phyloP scores from a whole-genome alignment of 306 rosid species.

The Boehmeria nivea region DNA sequence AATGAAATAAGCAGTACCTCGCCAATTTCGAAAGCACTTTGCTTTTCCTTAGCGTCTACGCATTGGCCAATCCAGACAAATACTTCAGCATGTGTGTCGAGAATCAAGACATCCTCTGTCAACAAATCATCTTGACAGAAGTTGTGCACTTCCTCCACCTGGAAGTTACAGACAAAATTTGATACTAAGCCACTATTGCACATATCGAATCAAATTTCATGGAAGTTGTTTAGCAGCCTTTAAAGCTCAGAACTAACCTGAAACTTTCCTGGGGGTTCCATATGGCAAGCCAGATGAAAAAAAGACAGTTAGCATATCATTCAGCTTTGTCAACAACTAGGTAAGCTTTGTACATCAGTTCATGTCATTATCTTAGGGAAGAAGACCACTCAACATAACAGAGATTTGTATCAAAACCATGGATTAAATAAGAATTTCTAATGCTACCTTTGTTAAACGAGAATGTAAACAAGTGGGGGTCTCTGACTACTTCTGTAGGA shows the following conservation, averaged over 20 bases:
- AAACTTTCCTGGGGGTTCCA: constrained; percentile 73
- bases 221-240: constrained; percentile 11
- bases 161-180: constrained; percentile 24
- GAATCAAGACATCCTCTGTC: constrained; percentile 88
- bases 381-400: no score
- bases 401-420: not conserved
- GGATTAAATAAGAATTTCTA: not conserved
- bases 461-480: constrained; percentile 83
- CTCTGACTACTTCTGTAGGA: constrained; percentile 59
- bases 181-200: constrained; percentile 21
- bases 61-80: constrained; percentile 94
- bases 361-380: constrained; percentile 1
- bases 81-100: constrained; percentile 96
- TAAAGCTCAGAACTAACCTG: constrained; percentile 56
- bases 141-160: constrained; percentile 89
- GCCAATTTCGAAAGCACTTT: constrained; percentile 73
- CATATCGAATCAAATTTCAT: constrained; percentile 2
- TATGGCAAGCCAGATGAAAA: constrained; percentile 28
- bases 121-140: constrained; percentile 92
- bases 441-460: constrained; percentile 67
- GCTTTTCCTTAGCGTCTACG: constrained; percentile 85
- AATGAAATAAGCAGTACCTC: constrained; percentile 44
- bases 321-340: constrained; percentile 17
- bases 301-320: constrained; percentile 34
- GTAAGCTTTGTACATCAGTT: constrained; percentile 17